Base-by-base conservation (phyloP, 805 yeast genomes). In the Clavispora carvajalis region DNA sequence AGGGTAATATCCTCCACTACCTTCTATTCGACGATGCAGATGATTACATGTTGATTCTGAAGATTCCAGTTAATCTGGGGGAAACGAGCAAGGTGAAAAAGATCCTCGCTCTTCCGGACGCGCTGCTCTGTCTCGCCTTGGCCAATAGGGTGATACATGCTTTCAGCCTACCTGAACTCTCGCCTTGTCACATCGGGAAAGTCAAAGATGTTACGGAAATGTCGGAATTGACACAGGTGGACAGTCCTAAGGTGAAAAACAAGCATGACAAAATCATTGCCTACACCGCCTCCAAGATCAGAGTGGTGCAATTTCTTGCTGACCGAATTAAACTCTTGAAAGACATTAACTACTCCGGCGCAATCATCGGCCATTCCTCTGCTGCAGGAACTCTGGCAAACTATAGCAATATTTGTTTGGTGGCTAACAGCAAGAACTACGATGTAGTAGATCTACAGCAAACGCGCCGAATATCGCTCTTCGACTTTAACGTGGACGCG, bases 21-120 rank as follows among this genome's bases (percentile, higher is more conserved):
- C 63, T 65, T 45, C 54, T 57, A 10, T 67, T 69, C 38, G 71
- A 67, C 31, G 73, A 67, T 49, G 65, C 64, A 15, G 55, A 60
- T 21, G 61, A 53, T 17, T 67, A 58, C 44, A 59, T 65, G 26
- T 46, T 59, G 15, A 59, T 65, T 9, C 48, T 59, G 17, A 52
- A 54, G 37, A 33, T 57, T n/a, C 44, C 47, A 18, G 44, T 54
- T 7, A 40, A 51, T 11, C 36, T 37, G 24, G 31, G 38, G 9
- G 44, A 42, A 11, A 16, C 37, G 9, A 41, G 37, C 5, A 45
- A 57, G 2, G 48, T 67, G 6, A 30, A 31, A 7, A 58, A 59
- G 44, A 48, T 67, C 23, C 37, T 66, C 5, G 43, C 58, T 5
- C 42, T 67, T 24, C 50, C 55, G 0, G 53, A 49, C 8, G 54